Conservation (phyloP, 768 basidiomycete genomes). For the Obba rivulosa region DNA sequence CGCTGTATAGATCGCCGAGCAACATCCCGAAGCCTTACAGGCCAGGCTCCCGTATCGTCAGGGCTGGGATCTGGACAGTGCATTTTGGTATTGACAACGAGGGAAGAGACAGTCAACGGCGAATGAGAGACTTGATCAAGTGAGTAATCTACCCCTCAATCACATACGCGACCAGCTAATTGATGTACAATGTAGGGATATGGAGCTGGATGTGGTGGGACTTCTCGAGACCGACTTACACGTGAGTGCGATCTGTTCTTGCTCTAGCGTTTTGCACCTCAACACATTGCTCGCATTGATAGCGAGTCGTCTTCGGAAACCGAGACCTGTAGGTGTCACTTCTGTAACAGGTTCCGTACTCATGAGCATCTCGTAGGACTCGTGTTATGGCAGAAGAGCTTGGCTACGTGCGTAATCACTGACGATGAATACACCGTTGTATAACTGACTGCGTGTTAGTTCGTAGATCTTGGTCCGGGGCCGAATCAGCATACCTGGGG, state of each 20-base stretch:
- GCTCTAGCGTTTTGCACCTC: not conserved
- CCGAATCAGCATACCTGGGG: constrained; percentile 92
- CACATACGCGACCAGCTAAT: not conserved
- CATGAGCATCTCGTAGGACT: constrained; percentile 40
- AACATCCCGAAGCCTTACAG: constrained; percentile 51
- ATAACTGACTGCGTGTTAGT: constrained; percentile 34
- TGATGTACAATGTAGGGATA: constrained; percentile 41
- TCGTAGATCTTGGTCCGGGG: constrained; percentile 86
- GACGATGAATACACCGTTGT: not conserved
- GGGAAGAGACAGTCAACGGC: constrained; percentile 66
- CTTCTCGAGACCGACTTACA: constrained; percentile 83
- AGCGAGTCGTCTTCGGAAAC: constrained; percentile 76
- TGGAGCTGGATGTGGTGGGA: constrained; percentile 83
- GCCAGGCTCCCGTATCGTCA: constrained; percentile 60
- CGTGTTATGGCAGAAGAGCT: constrained; percentile 71
- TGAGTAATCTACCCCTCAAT: constrained; percentile 1
- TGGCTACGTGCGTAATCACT: constrained; percentile 57
- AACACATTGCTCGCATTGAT: constrained; percentile 5
- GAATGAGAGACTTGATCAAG: constrained; percentile 51
- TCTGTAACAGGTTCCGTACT: not conserved
- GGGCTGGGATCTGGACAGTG: constrained; percentile 86
- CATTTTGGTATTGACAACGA: constrained; percentile 83
- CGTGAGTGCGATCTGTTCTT: constrained; percentile 37
- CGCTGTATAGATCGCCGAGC: constrained; percentile 50
- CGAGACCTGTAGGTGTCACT: constrained; percentile 61